Percentiles rank a stretch among this genome's conserved stretches.
phyloP scores from a whole-genome alignment of 2,329 filamentous ascomycete genomes.

The Nannizziopsis arthrosporioides region DNA sequence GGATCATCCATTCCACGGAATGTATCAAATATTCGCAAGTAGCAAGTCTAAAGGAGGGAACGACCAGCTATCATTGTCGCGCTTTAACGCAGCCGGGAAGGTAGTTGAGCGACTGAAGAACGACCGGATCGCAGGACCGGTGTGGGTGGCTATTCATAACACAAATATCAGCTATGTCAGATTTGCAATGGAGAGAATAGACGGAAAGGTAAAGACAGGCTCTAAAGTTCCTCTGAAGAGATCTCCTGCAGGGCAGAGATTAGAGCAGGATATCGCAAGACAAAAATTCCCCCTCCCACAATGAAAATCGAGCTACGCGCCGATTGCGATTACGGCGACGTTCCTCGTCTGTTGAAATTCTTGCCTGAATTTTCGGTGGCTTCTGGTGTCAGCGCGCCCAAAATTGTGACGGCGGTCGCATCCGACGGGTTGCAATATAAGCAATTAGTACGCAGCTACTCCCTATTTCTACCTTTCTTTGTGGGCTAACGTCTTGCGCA shows the following conservation, averaged over 20 bases:
- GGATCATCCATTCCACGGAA: constrained; percentile 91
- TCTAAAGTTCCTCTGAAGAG: constrained; percentile 53
- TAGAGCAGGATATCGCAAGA: constrained; percentile 52
- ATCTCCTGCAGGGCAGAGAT: constrained; percentile 48
- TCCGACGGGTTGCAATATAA: constrained; percentile 71
- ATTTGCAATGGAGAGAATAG: constrained; percentile 37
- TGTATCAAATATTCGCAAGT: constrained; percentile 91
- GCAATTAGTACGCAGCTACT: constrained; percentile 52
- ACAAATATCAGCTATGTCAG: constrained; percentile 55
- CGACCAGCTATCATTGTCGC: constrained; percentile 62
- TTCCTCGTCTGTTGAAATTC: constrained; percentile 64
- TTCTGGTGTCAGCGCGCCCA: constrained; percentile 81
- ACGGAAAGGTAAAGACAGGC: constrained; percentile 55
- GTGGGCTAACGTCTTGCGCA: constrained; percentile 20
- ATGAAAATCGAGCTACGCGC: constrained; percentile 67
- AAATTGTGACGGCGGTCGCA: constrained; percentile 73
- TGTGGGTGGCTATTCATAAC: constrained; percentile 62
- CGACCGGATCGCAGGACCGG: constrained; percentile 41
- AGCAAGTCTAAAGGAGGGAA: constrained; percentile 55
- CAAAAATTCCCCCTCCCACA: constrained; percentile 76
- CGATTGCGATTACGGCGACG: constrained; percentile 60
- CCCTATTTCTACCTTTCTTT: background rate
- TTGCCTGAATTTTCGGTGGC: constrained; percentile 71
- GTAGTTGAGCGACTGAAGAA: constrained; percentile 52
- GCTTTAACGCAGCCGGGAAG: constrained; percentile 59